phyloP scores from a whole-genome alignment of 805 yeast genomes.

The Novakomyces olei region DNA sequence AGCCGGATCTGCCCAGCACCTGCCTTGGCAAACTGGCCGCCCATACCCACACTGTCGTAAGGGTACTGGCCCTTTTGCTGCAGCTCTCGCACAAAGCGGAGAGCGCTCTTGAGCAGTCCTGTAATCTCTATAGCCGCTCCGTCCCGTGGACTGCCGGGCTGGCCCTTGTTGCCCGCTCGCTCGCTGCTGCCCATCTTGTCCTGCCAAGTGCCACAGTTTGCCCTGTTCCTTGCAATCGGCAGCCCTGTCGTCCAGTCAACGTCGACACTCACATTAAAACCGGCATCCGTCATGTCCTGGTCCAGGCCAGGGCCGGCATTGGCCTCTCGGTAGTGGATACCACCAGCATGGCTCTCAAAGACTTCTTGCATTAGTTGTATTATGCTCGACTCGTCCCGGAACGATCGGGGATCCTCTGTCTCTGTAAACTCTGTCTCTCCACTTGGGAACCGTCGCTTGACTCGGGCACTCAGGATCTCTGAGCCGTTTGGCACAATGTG shows the following conservation, averaged over 20 bases:
- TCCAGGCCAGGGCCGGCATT: constrained; percentile 76
- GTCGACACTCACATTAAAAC: constrained; percentile 58
- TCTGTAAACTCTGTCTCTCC: constrained; percentile 65
- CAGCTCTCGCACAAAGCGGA: constrained; percentile 55
- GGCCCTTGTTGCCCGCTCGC: constrained; percentile 64
- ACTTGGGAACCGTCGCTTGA: constrained; percentile 66
- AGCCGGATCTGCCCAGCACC: too few species aligned
- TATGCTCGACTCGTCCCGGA: constrained; percentile 43
- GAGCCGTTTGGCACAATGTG: constrained; percentile 45
- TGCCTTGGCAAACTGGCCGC: constrained; percentile 32
- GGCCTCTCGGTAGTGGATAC: constrained; percentile 76
- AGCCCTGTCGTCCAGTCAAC: constrained; percentile 85
- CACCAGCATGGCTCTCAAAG: constrained; percentile 67
- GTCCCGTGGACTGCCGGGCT: constrained; percentile 93
- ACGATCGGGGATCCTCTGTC: constrained; percentile 51
- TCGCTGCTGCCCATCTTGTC: constrained; percentile 96
- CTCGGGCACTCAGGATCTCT: constrained; percentile 42
- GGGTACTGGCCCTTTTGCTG: constrained; percentile 32
- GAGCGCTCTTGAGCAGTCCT: constrained; percentile 64
- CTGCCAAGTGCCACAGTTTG: constrained; percentile 98
- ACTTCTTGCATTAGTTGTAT: constrained; percentile 67
- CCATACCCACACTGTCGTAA: constrained; percentile 30
- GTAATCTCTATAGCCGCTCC: constrained; percentile 90
- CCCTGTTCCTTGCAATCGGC: constrained; percentile 75
- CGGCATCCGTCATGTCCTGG: constrained; percentile 78